Conservation (phyloP, 2,329 filamentous ascomycete species). For the Bipolaris zeicola region DNA sequence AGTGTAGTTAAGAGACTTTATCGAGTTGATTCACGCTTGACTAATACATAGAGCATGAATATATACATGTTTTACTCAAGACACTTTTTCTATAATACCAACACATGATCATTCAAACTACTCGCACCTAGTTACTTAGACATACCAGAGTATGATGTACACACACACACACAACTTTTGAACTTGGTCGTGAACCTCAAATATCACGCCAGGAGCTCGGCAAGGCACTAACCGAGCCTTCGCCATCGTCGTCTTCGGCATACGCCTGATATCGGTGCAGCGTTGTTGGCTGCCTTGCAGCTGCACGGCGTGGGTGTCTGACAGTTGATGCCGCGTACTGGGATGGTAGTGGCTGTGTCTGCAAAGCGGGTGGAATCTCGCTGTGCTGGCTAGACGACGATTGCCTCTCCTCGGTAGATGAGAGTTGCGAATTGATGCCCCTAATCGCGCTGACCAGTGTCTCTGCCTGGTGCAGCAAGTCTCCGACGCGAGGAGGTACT, state of each 20-base stretch:
- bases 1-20: no score
- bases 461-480: background rate
- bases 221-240: background rate
- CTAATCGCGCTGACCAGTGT: background rate
- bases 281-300: background rate
- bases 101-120: no score
- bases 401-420: background rate
- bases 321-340: background rate
- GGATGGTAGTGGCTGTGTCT: background rate
- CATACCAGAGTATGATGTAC: no score
- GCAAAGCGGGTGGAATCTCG: background rate
- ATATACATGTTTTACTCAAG: no score
- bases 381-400: background rate
- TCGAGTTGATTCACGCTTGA: no score
- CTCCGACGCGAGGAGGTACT: background rate
- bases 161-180: no score
- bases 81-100: no score
- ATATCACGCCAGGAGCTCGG: conserved; percentile 1
- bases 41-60: no score
- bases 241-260: background rate
- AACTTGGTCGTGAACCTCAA: background rate
- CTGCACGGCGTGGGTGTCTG: background rate
- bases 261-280: background rate
- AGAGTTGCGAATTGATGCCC: background rate
- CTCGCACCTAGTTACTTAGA: no score